Conservation (phyloP, 306 rosid genomes). For the Amphicarpaea edgeworthii region DNA sequence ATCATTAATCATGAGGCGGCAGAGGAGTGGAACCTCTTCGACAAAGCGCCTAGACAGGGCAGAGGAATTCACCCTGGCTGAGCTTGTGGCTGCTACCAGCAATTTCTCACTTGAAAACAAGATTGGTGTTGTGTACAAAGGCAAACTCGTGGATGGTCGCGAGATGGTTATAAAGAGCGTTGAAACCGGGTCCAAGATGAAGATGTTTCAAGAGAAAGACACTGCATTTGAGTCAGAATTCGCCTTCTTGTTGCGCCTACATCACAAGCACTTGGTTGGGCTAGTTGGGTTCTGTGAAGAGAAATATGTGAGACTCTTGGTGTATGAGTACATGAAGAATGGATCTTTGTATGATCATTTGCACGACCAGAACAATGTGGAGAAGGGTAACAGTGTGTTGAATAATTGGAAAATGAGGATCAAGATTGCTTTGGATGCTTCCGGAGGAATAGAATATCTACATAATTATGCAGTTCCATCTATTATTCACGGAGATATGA, state of each 20-base stretch:
- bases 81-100: constrained; percentile 76
- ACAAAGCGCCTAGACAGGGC: constrained; percentile 76
- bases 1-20: constrained; percentile 80
- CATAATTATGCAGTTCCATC: no score
- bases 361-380: constrained; percentile 60
- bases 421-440: no score
- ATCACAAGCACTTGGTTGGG: constrained; percentile 89
- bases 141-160: constrained; percentile 75
- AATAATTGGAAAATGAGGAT: no score
- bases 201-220: constrained; percentile 88
- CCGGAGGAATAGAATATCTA: no score
- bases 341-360: constrained; percentile 16
- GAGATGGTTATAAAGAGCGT: constrained; percentile 91
- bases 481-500: no score
- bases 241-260: constrained; percentile 84
- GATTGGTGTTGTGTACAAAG: constrained; percentile 82
- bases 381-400: neutral
- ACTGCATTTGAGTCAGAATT: constrained; percentile 91
- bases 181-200: constrained; percentile 54
- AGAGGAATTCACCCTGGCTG: constrained; percentile 75
- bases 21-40: constrained; percentile 93
- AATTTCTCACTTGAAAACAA: constrained; percentile 70
- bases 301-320: constrained; percentile 81
- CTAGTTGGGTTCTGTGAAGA: constrained; percentile 91
- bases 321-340: constrained; percentile 89